phyloP scores from a whole-genome alignment of 2,329 filamentous ascomycete species.

The Bipolaris victoriae region DNA sequence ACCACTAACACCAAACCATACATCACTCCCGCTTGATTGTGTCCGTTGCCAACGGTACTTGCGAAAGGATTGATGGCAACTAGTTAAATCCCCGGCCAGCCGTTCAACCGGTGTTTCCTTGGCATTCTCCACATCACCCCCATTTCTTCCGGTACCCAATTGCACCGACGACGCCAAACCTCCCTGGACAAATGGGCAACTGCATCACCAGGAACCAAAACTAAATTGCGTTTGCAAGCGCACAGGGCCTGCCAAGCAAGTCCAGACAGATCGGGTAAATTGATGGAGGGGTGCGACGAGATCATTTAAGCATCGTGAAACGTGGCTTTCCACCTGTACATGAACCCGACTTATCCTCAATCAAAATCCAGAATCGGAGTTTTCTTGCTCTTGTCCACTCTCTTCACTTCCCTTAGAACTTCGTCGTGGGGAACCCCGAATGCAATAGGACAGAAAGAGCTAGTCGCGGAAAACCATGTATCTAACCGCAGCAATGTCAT shows the following conservation, averaged over 20 bases:
- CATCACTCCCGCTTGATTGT: background rate
- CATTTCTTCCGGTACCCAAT: background rate
- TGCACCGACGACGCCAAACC: background rate
- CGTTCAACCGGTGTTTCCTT: background rate
- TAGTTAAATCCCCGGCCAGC: background rate
- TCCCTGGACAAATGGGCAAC: background rate
- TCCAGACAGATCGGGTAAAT: conserved; percentile 18
- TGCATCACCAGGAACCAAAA: conserved; percentile 1
- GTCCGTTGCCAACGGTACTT: background rate
- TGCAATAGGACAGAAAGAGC: background rate
- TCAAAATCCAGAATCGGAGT: too few species aligned
- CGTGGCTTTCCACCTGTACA: conserved; percentile 22
- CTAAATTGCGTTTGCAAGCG: conserved; percentile 3
- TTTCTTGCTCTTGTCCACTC: background rate
- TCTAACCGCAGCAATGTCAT: background rate
- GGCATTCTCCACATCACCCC: background rate
- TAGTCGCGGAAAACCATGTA: conserved; percentile 6
- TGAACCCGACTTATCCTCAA: background rate
- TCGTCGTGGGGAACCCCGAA: background rate
- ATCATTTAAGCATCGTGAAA: conserved; percentile 22
- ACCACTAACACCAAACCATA: background rate
- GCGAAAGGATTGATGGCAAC: background rate
- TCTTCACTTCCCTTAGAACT: background rate
- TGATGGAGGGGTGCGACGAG: conserved; percentile 14
- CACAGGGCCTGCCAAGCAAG: conserved; percentile 13